Evolutionary conservation across 2,329 filamentous ascomycete genomes (phyloP), one percentile per base, ranked within the genome.

Genomic region (Helminthosporium solani): DNA sequence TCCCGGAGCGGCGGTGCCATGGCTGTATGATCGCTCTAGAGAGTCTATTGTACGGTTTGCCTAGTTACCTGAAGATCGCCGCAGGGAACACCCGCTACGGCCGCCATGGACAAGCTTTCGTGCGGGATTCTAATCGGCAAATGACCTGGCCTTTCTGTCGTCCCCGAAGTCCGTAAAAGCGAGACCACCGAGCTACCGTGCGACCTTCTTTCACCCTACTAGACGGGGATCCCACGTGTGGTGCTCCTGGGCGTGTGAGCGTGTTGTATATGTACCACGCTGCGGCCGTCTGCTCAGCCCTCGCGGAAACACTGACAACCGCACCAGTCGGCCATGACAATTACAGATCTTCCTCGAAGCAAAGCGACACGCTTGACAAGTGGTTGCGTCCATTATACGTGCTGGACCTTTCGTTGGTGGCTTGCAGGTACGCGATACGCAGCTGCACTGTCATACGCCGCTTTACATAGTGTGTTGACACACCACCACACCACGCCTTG

Each of bases 1-100:
- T 47, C 42, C 27, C 30, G 44, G 40, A 12, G 25, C 42, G 40
- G 40, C 40, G 21, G 40, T 40, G 34, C 41, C 36, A 35, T 27
- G 23, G 5, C 40, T 42, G 40, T 19, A 16, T 16, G 18, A 19
- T 20, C 33, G 33, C 40, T 33, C 20, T 28, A 33, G 40, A 30
- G 30, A 20, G 30, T 42, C 12, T 42, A 6, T 9, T 6, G 9
- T 9, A 6, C 23, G 9, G 9, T 9, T 25, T 25, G 23, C 23
- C 33, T 15, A n/a, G n/a, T n/a, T n/a, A 9, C 28, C 28, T n/a
- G 20, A 33, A 4, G 36, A 46, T 46, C 43, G 19, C 20, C 31
- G n/a, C 43, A 40, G 8, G 31, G 43, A 14, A 33, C 27, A n/a
- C n/a, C 12, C n/a, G 5, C n/a, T n/a, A n/a, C n/a, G n/a, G n/a